A percentile compares a stretch with the other conserved stretches of the same genome.
Conservation (phyloP, 805 yeast genomes). For the Cyberlindnera misumaiensis region DNA sequence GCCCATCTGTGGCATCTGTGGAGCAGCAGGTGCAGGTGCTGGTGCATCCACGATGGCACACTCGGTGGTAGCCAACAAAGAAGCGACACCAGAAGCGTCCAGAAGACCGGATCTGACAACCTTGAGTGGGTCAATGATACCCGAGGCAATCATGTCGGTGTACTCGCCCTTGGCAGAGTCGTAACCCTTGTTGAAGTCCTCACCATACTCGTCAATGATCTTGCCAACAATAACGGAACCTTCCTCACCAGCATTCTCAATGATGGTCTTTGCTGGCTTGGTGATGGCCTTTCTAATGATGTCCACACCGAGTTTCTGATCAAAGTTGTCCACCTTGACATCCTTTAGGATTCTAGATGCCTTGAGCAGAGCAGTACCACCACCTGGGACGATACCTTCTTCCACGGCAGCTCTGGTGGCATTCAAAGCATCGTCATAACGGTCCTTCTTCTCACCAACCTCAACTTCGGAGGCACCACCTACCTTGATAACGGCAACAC, state of each 20-base stretch:
- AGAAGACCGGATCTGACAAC: constrained; percentile 95
- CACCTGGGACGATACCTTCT: constrained; percentile 99
- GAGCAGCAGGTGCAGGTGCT: constrained; percentile 50
- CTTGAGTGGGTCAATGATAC: constrained; percentile 98
- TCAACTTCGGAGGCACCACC: constrained; percentile 98
- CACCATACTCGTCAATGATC: constrained; percentile 44
- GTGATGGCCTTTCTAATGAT: constrained; percentile 92
- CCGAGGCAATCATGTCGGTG: constrained; percentile 93
- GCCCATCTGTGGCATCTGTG: constrained; percentile 50
- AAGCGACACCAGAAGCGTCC: constrained; percentile 97
- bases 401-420: constrained; percentile 99
- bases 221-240: constrained; percentile 96
- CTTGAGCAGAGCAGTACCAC: constrained; percentile 97
- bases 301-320: constrained; percentile 95
- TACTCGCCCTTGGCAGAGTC: constrained; percentile 90
- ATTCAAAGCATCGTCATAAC: constrained; percentile 97
- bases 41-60: constrained; percentile 98
- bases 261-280: constrained; percentile 93
- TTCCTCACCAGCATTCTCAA: constrained; percentile 98
- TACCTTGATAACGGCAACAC: constrained; percentile 97
- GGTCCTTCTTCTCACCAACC: constrained; percentile 99
- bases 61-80: constrained; percentile 95
- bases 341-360: constrained; percentile 61
- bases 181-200: constrained; percentile 85
- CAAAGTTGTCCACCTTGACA: constrained; percentile 69